These are phyloP conservation scores for Perkinsus chesapeaki DNA, from an alignment of 169 alveolate species.

Conservation along the genomic window DNA sequence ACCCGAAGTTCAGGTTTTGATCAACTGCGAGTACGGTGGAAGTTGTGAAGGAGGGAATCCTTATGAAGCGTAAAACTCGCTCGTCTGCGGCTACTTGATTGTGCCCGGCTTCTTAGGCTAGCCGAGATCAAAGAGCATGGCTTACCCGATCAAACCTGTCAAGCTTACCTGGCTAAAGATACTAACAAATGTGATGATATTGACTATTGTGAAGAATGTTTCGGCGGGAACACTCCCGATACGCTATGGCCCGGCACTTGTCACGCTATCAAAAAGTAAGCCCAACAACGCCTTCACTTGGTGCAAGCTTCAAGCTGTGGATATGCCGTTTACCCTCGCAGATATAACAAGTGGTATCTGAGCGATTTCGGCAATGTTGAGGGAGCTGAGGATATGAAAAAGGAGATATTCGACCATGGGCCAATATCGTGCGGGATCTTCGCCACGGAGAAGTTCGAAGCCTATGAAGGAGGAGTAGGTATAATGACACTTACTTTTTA, in stretches of 20 bases:
- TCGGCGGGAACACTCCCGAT: neutral
- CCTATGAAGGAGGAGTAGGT: constrained; percentile 53
- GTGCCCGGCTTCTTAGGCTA: neutral
- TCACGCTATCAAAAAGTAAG: constrained; percentile 37
- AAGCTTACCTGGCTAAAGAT: constrained; percentile 49
- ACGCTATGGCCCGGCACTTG: constrained; percentile 21
- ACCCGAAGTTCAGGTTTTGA: constrained; percentile 3
- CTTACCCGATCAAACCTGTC: constrained; percentile 54
- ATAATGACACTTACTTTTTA: neutral
- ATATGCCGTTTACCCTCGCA: neutral
- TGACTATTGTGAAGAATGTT: constrained; percentile 40
- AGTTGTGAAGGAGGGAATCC: constrained; percentile 61
- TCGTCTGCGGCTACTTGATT: constrained; percentile 5
- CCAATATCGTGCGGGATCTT: constrained; percentile 61
- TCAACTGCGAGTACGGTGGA: constrained; percentile 63
- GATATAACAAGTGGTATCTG: constrained; percentile 35
- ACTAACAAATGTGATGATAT: constrained; percentile 30
- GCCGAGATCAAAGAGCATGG: constrained; percentile 23
- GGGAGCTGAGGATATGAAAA: constrained; percentile 53
- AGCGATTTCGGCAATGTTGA: constrained; percentile 38
- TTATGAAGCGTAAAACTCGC: constrained; percentile 44
- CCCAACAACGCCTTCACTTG: neutral
- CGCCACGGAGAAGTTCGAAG: constrained; percentile 44
- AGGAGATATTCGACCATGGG: constrained; percentile 50
- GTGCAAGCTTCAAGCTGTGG: neutral